Conservation (phyloP, 1,139 yeast genomes). For the Saccharomyces hybrid region DNA sequence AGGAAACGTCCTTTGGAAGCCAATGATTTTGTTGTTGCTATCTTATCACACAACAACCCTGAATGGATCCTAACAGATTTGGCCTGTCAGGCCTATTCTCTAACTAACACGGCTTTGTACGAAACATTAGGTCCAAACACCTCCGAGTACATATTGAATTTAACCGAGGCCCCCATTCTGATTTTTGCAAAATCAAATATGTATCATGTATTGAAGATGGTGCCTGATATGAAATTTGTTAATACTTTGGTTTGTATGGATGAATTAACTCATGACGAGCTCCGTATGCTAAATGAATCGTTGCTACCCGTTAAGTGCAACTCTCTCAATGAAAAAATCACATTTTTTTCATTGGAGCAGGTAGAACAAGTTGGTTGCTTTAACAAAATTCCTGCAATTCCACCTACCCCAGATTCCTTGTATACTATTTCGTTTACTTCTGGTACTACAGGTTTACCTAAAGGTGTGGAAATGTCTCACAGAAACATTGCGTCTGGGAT, state of each 20-base stretch:
- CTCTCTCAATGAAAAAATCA: slow-evolving; percentile 19
- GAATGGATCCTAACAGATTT: slow-evolving; percentile 59
- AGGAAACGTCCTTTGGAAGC: slow-evolving; percentile 30
- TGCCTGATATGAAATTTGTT: slow-evolving; percentile 33
- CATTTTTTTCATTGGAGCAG: slow-evolving; percentile 43
- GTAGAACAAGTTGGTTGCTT: slow-evolving; percentile 48
- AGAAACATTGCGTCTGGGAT: slow-evolving; percentile 45
- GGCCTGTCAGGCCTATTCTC: slow-evolving; percentile 45
- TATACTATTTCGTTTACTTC: slow-evolving; percentile 71
- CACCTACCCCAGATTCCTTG: slow-evolving; percentile 47
- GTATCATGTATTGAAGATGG: slow-evolving; percentile 36
- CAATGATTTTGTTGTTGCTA: slow-evolving; percentile 43
- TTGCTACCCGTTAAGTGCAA: slow-evolving; percentile 16
- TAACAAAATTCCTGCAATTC: slow-evolving; percentile 39
- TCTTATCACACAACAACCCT: slow-evolving; percentile 48
- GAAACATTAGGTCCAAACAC: slow-evolving; percentile 58
- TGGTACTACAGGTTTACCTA: slow-evolving; percentile 70
- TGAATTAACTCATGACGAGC: slow-evolving; percentile 35
- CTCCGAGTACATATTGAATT: slow-evolving; percentile 47
- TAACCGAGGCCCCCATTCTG: slow-evolving; percentile 52
- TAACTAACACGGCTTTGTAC: slow-evolving; percentile 54
- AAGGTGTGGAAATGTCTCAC: slow-evolving; percentile 63
- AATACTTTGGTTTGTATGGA: slow-evolving; percentile 48
- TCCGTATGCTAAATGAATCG: slow-evolving; percentile 25
- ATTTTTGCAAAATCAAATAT: slow-evolving; percentile 43